Evolutionary conservation across 257 asterid species (phyloP), one percentile per base, ranked within the genome.

Genomic region (Jaltomata sinuosa): DNA sequence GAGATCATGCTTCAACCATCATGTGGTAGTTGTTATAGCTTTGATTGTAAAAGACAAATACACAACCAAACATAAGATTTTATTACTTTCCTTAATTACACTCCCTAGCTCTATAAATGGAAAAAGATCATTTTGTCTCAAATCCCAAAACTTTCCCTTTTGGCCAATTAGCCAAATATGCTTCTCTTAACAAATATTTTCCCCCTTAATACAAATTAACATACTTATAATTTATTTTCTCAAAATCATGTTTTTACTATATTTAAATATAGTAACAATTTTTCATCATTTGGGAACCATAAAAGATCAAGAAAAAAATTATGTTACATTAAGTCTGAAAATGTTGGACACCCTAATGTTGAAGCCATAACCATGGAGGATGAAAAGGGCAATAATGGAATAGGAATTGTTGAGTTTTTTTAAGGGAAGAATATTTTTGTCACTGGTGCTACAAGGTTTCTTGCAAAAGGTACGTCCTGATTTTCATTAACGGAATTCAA

Each of bases 391-490:
- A 65, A 34, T 31, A 31, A 65, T 11, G 96, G 96, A 9, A 89
- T 94, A 8, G 97, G 97, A 57, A 93, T 94, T 29, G 76, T 86
- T 54, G 64, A 78, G 0, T 92, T 93, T 83, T 90, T 91, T 6
- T 53, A 83, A 36, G 96, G 90, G 29, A 94, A 90, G 59, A 90
- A 86, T 12, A 87, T 92, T 74, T 84, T 94, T 42, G 62, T 94
- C 3, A 94, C 97, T 1, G 97, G 98, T 42, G 95, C 92, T 1
- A 94, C 97, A 0, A 96, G 96, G 15, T 93, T 93, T 12, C 86
- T 94, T 21, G 97, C 93, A 12, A 94, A 93, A 93, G 97, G 97
- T 90, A 65, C 14, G 1, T 54, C 3, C 0, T 16, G n/a, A 54
- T 19, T 54, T 54, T 54, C 11, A 54, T 54, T 54, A 52, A 16